phyloP scores from a whole-genome alignment of 805 yeast species.

The Lipomyces sp. region DNA sequence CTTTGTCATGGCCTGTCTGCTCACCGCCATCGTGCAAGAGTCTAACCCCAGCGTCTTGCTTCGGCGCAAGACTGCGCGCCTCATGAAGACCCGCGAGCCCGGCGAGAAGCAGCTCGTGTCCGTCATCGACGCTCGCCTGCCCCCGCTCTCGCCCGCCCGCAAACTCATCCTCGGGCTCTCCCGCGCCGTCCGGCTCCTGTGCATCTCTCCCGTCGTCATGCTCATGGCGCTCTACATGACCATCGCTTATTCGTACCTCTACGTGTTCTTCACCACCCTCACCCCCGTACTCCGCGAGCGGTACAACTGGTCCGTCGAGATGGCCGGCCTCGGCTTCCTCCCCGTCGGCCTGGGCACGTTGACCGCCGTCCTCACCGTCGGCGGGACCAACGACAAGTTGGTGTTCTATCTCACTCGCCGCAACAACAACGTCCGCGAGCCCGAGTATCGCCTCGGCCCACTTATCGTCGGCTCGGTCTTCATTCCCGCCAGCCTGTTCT shows the following conservation, averaged over 20 bases:
- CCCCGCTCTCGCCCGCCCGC: constrained; percentile 38
- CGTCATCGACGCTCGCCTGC: constrained; percentile 55
- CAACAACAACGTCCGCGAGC: constrained; percentile 37
- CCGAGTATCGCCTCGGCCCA: constrained; percentile 52
- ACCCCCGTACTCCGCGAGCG: constrained; percentile 52
- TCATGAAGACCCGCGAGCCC: constrained; percentile 1
- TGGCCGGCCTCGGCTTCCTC: constrained; percentile 58
- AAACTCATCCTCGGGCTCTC: constrained; percentile 6
- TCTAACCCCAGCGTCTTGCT: constrained; percentile 81
- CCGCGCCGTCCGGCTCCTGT: constrained; percentile 42
- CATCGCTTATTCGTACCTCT: constrained; percentile 36
- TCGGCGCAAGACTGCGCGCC: constrained; percentile 17
- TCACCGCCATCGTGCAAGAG: constrained; percentile 59
- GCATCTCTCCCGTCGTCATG: constrained; percentile 19
- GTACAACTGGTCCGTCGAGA: constrained; percentile 53
- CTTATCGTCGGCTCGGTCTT: constrained; percentile 50
- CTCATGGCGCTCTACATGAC: constrained; percentile 23
- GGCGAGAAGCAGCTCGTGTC: constrained; percentile 12
- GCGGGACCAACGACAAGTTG: constrained; percentile 22
- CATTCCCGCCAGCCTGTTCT: constrained; percentile 48
- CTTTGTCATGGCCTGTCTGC: constrained; percentile 13
- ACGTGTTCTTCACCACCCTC: constrained; percentile 53
- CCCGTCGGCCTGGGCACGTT: constrained; percentile 53
- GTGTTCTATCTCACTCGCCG: constrained; percentile 17
- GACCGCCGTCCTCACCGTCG: constrained; percentile 50